Conservation (phyloP, 495 filamentous ascomycete genomes). For the Venustampulla echinocandica region DNA sequence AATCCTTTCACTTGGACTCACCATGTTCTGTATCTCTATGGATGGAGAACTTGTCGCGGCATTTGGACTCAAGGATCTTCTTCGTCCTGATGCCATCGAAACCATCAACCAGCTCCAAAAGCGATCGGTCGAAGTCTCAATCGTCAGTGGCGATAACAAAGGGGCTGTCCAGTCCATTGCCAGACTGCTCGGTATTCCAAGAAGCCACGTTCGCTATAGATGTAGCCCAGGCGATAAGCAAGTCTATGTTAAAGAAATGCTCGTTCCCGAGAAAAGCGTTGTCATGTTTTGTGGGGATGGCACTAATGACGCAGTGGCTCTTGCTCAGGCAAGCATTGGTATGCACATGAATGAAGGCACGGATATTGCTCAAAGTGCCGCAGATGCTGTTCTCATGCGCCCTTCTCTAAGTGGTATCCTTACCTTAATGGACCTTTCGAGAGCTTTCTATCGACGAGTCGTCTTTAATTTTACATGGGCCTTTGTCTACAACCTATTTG, state of each 20-base stretch:
- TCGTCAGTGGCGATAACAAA: conserved; percentile 65
- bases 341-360: conserved; percentile 75
- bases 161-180: conserved; percentile 50
- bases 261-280: neutral
- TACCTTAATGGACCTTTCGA: conserved; percentile 60
- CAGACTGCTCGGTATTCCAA: conserved; percentile 41
- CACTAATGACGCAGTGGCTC: conserved; percentile 77
- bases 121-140: conserved; percentile 49
- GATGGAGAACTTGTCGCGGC: conserved; percentile 40
- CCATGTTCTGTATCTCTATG: conserved; percentile 55
- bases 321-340: conserved; percentile 68
- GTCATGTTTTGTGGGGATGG: conserved; percentile 51
- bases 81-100: conserved; percentile 47
- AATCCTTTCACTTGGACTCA: conserved; percentile 34
- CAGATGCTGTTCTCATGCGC: conserved; percentile 75
- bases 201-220: conserved; percentile 35
- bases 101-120: conserved; percentile 42
- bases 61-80: conserved; percentile 49
- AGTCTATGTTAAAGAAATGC: conserved; percentile 43
- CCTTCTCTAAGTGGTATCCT: conserved; percentile 59
- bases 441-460: conserved; percentile 65
- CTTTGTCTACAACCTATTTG: conserved; percentile 67
- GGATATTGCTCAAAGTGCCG: conserved; percentile 71
- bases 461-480: conserved; percentile 86
- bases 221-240: conserved; percentile 57